These are phyloP conservation scores for Myriosclerotinia curreyana DNA, from an alignment of 2,329 filamentous ascomycete species.

Conservation along the genomic window DNA sequence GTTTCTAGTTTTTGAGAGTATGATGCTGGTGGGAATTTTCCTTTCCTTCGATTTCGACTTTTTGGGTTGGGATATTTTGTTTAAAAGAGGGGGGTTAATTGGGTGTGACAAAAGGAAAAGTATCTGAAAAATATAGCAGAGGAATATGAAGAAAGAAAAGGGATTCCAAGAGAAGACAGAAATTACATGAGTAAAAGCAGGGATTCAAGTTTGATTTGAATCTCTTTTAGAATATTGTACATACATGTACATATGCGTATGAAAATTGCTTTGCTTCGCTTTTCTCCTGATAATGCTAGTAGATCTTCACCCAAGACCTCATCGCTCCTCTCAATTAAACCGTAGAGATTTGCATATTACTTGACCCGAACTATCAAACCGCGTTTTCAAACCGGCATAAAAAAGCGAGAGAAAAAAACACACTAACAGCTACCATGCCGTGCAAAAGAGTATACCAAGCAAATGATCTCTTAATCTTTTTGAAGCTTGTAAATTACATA, in stretches of 20 bases:
- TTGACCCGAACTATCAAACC: constrained; percentile 2
- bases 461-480: constrained; percentile 7
- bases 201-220: background rate
- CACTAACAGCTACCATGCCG: background rate
- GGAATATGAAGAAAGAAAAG: background rate
- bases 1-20: background rate
- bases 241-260: background rate
- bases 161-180: background rate
- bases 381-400: background rate
- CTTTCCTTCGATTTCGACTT: background rate
- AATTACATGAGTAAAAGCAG: background rate
- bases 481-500: constrained; percentile 17
- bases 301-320: background rate
- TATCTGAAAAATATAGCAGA: background rate
- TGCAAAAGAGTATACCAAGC: background rate
- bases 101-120: background rate
- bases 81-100: background rate
- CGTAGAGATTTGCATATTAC: background rate
- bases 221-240: background rate
- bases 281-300: background rate
- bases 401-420: background rate
- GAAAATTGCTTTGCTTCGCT: background rate
- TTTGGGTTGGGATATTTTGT: background rate
- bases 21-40: background rate
- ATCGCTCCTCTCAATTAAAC: background rate